Percentiles rank a stretch among this genome's conserved stretches.
Evolutionary conservation across 768 basidiomycete genomes (phyloP).

Genomic region (Mycena filopes): DNA sequence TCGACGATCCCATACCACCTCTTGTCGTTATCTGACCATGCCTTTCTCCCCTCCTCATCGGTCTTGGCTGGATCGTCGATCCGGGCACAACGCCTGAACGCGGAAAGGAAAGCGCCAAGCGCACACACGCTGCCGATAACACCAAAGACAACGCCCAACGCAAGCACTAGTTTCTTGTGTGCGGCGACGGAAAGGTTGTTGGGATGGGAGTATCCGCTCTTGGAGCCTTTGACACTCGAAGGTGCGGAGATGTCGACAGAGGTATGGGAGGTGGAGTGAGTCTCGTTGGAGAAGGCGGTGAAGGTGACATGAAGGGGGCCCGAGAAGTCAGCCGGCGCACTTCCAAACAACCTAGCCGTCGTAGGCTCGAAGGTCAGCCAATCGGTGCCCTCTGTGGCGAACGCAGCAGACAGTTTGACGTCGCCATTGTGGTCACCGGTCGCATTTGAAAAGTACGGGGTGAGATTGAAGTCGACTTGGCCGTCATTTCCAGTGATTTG

Average conservation of each 20-base stretch:
- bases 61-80: slow-evolving; percentile 70
- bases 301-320: slow-evolving; percentile 62
- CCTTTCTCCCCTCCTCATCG: slow-evolving; percentile 67
- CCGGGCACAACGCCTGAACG: slow-evolving; percentile 63
- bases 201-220: slow-evolving; percentile 46
- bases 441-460: slow-evolving; percentile 64
- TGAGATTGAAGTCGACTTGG: slow-evolving; percentile 63
- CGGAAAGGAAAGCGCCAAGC: slow-evolving; percentile 65
- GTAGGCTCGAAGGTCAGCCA: slow-evolving; percentile 66
- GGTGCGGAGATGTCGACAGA: slow-evolving; percentile 62
- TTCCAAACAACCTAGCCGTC: slow-evolving; percentile 62
- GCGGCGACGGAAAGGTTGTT: slow-evolving; percentile 52
- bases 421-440: slow-evolving; percentile 53
- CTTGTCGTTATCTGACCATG: slow-evolving; percentile 72
- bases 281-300: slow-evolving; percentile 72
- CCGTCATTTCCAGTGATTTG: slow-evolving; percentile 64
- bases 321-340: slow-evolving; percentile 59
- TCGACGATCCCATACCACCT: slow-evolving; percentile 71
- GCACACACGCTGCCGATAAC: slow-evolving; percentile 67
- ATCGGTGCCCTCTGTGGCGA: slow-evolving; percentile 54
- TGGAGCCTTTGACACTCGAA: slow-evolving; percentile 49
- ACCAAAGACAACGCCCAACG: slow-evolving; percentile 70
- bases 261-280: slow-evolving; percentile 79
- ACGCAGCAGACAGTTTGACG: slow-evolving; percentile 64
- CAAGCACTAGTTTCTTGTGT: slow-evolving; percentile 63